Evolutionary conservation across 2,329 filamentous ascomycete species (phyloP).

Genomic region (Colletotrichum abscissum): DNA sequence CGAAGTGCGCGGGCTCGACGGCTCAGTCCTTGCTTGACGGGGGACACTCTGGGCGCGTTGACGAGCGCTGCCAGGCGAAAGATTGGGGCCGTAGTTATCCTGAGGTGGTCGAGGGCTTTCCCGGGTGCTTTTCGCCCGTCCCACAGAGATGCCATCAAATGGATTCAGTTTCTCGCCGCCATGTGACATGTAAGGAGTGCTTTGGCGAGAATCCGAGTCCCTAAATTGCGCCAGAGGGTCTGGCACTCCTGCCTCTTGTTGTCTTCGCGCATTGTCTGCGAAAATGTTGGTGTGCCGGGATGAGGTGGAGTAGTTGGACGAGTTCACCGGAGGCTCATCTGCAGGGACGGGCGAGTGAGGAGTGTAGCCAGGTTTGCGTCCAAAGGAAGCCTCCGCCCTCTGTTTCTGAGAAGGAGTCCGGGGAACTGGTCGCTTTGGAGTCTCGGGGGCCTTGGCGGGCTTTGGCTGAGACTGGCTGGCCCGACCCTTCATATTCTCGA

Average conservation of each 20-base stretch:
- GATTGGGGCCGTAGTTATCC: constrained; percentile 31
- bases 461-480: constrained; percentile 42
- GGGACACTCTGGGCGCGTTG: constrained; percentile 48
- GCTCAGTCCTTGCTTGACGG: constrained; percentile 26
- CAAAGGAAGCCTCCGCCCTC: constrained; percentile 67
- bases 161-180: constrained; percentile 70
- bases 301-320: constrained; percentile 61
- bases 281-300: constrained; percentile 41
- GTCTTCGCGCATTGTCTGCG: constrained; percentile 33
- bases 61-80: constrained; percentile 38
- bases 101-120: constrained; percentile 45
- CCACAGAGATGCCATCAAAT: constrained; percentile 60
- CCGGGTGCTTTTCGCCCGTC: constrained; percentile 59
- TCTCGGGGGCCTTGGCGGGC: constrained; percentile 38
- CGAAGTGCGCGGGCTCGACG: constrained; percentile 26
- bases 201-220: constrained; percentile 62
- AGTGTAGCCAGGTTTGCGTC: constrained; percentile 61
- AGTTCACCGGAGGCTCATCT: constrained; percentile 64
- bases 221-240: constrained; percentile 62
- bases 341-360: constrained; percentile 59
- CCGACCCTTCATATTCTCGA: constrained; percentile 55
- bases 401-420: constrained; percentile 64
- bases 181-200: constrained; percentile 66
- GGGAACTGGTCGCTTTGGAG: constrained; percentile 52
- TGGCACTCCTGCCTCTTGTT: constrained; percentile 43